Base-by-base conservation (phyloP, 805 yeast genomes). In the Cyberlindnera euphorbiae region DNA sequence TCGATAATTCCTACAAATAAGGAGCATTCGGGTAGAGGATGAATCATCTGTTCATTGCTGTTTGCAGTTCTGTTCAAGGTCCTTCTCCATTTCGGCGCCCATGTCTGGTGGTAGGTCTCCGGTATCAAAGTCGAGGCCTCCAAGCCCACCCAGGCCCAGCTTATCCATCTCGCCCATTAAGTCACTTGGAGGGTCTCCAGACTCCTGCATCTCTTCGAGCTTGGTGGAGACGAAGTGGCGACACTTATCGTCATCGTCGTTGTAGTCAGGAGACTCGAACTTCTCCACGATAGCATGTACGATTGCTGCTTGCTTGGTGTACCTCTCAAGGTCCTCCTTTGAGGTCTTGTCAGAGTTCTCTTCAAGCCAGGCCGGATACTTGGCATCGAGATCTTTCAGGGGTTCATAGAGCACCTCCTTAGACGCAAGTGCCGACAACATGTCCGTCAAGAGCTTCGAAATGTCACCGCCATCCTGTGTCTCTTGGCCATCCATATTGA, bases 361-460 rank as follows among this genome's bases (percentile, higher is more conserved):
- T 30, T 63, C 60, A 43, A 90, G 66, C 80, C 85, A 90, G 18
- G 59, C 70, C 3, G 87, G 84, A 56, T 79, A 86, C 53, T 84
- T 85, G 10, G 66, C 62, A 45, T 79, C 75, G 56, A 89, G 69
- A 42, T 87, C 95, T 52, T 80, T 82, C 62, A 90, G 71, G 3
- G 97, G 96, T 48, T 82, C 95, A 54, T 85, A 89, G 26, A 90
- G 67, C 15, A 89, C 83, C 39, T 81, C 89, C 53, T 88, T 90
- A 5, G 93, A 77, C 7, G 93, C 75, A 56, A 90, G 70, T 55
- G 88, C 90, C 44, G 77, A 80, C 50, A 90, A 67, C 77, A 90
- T 78, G 25, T 83, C 86, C 14, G 69, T 71, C 42, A 86, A 62
- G 32, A 86, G 61, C 41, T 75, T 74, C 17, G 80, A 66, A 60